Percentiles rank a stretch among this genome's conserved stretches.
These are phyloP conservation scores for Bocquillonia castaneifolia DNA, from an alignment of 441 rosid species.

Conservation along the genomic window DNA sequence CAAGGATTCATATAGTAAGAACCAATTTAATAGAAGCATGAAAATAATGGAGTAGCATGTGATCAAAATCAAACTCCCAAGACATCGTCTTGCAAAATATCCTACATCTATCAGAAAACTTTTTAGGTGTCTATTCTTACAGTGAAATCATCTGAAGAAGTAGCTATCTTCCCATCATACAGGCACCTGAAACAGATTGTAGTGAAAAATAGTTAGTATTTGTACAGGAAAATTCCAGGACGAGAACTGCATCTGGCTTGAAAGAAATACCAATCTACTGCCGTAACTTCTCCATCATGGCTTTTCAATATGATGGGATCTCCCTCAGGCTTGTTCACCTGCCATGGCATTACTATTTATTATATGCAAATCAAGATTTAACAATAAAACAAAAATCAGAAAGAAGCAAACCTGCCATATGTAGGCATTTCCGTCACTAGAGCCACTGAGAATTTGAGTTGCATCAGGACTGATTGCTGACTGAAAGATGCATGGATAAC, in stretches of 20 bases:
- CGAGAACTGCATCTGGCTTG: background rate
- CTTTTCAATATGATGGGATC: conserved; percentile 59
- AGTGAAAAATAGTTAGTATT: conserved; percentile 6
- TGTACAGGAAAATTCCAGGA: background rate
- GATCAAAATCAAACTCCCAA: background rate
- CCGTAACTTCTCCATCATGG: conserved; percentile 78
- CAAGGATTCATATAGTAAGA: background rate
- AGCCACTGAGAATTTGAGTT: conserved; percentile 67
- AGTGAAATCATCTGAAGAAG: conserved; percentile 76
- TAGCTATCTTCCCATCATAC: conserved; percentile 65
- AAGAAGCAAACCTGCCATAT: conserved; percentile 68
- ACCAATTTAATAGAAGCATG: background rate
- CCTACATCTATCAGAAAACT: background rate
- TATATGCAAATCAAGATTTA: conserved; percentile 13
- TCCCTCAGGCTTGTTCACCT: conserved; percentile 63
- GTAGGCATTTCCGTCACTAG: conserved; percentile 77
- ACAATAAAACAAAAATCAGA: conserved; percentile 1
- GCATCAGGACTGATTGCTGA: conserved; percentile 86
- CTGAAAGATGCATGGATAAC: conserved; percentile 36
- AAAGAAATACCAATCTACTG: conserved; percentile 72
- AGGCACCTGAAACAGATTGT: conserved; percentile 47
- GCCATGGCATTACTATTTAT: conserved; percentile 27
- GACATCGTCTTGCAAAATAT: background rate
- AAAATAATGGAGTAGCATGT: background rate
- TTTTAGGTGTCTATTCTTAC: conserved; percentile 32